Evolutionary conservation across 768 basidiomycete genomes (phyloP).

Genomic region (Phylloporus sp.): DNA sequence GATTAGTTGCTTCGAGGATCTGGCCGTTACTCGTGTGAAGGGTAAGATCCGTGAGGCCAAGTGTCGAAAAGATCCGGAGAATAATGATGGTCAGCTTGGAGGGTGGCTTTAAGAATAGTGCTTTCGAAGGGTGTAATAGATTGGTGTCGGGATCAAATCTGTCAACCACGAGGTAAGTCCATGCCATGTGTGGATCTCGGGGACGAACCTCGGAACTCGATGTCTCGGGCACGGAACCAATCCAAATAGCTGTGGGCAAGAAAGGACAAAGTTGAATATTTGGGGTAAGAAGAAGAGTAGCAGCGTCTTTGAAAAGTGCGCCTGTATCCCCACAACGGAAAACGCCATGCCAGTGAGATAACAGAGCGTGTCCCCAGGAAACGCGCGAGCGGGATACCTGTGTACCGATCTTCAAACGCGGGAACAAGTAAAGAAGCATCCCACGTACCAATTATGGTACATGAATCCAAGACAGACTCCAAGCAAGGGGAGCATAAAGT

Average conservation of each 20-base stretch:
- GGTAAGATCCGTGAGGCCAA: slow-evolving; percentile 68
- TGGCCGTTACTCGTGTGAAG: slow-evolving; percentile 48
- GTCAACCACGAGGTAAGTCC: not conserved
- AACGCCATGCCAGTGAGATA: slow-evolving; percentile 99
- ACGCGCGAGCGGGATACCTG: slow-evolving; percentile 95
- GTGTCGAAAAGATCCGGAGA: slow-evolving; percentile 53
- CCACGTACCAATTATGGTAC: slow-evolving; percentile 90
- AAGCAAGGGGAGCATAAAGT: slow-evolving; percentile 94
- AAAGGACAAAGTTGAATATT: slow-evolving; percentile 94
- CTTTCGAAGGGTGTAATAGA: slow-evolving; percentile 73
- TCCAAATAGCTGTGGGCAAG: slow-evolving; percentile 92
- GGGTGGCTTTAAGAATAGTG: slow-evolving; percentile 56
- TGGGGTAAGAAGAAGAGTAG: slow-evolving; percentile 97
- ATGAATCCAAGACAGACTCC: slow-evolving; percentile 88
- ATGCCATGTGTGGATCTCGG: not conserved
- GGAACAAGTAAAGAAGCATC: not conserved
- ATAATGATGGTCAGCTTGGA: slow-evolving; percentile 49
- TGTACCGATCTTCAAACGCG: not conserved
- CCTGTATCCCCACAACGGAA: slow-evolving; percentile 94
- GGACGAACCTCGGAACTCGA: slow-evolving; percentile 77
- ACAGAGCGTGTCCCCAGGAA: slow-evolving; percentile 96
- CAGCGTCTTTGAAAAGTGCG: slow-evolving; percentile 95
- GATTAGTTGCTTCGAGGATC: slow-evolving; percentile 75
- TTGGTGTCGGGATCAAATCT: slow-evolving; percentile 77
- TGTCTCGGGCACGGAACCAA: slow-evolving; percentile 93